Base-by-base conservation (phyloP, 139 green algal species). In the Tetratostichococcus sp. region DNA sequence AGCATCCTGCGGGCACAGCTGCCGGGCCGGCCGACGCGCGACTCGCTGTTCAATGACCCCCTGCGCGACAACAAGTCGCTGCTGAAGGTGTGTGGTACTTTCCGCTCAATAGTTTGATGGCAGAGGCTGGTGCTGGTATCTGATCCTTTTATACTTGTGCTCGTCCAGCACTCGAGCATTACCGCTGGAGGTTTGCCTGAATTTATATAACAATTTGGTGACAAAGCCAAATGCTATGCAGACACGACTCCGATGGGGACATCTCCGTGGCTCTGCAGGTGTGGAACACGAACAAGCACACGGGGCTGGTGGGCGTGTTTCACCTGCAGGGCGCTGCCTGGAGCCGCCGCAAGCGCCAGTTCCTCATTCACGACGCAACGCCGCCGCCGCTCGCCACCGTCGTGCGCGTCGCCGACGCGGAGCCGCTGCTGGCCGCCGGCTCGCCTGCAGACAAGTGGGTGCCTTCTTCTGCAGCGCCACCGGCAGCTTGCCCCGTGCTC, bases 1-100 rank as follows among this genome's bases (percentile, higher is more conserved):
- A 82, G 39, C 1, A 82, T 86, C 31, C 80, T 89, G 78, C 79
- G 84, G 23, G 74, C 57, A 17, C 68, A 66, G 58, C 83, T 89
- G 74, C 91, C 93, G 1, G 94, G 91, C 1, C 82, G 95, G 16
- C 94, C 95, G 26, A 97, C 93, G 0, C 80, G 85, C 19, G 94
- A 97, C 78, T 93, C 81, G 79, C 81, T 98, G 8, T 97, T 98
- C 75, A 33, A 17, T 0, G 89, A 98, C 75, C 79, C 89, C n/a
- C 77, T 92, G 67, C 75, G 91, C 16, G 94, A 98, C 71, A 84
- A 81, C 34, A 76, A 74, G 31, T 88, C 78, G 4, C 43, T 91
- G 77, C 83, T 97, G 67, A 97, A 96, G 87, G 91, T 50, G 39
- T 93, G 67, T 4, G 74, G 8, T 26, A n/a, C n/a, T n/a, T n/a